A percentile compares a stretch with the other conserved stretches of the same genome.
Conservation (phyloP, 164 flowering plant species). For the Piper betle region DNA sequence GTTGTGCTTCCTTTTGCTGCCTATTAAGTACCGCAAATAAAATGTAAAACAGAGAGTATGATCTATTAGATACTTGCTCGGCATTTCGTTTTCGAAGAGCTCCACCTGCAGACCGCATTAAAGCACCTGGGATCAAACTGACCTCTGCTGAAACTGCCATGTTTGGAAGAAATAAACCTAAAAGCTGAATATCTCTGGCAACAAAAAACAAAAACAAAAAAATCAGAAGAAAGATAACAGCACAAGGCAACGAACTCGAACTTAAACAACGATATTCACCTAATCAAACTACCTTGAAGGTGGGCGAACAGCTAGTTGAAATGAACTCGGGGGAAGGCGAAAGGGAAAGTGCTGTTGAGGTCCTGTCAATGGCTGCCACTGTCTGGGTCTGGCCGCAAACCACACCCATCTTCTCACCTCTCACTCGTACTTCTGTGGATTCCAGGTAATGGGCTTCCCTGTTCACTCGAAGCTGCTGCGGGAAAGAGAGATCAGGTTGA, state of each 20-base stretch:
- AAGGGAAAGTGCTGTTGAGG: conserved; percentile 10
- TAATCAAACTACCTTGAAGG: conserved; percentile 15
- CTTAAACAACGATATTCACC: neutral
- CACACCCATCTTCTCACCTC: conserved; percentile 9
- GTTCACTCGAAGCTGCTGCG: neutral
- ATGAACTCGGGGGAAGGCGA: conserved; percentile 8
- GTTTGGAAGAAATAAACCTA: conserved; percentile 19
- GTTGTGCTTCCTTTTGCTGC: neutral
- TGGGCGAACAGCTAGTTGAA: conserved; percentile 11
- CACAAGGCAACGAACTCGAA: neutral
- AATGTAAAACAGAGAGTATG: neutral
- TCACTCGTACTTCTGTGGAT: too few relatives aligned
- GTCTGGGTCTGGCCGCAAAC: conserved; percentile 17
- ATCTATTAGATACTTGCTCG: conserved; percentile 4
- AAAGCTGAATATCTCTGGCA: conserved; percentile 16
- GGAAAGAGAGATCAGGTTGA: neutral
- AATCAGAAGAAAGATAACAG: neutral
- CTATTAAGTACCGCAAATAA: too few relatives aligned
- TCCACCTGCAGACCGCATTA: conserved; percentile 6
- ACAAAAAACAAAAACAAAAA: neutral
- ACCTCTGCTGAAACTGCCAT: conserved; percentile 23
- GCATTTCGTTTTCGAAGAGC: conserved; percentile 3
- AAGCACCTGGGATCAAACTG: conserved; percentile 16
- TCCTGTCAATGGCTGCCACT: conserved; percentile 8
- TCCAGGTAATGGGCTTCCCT: too few relatives aligned